A percentile compares a stretch with the other conserved stretches of the same genome.
Evolutionary conservation across 495 filamentous ascomycete genomes (phyloP).

Genomic region (Lichenothelia convexa): DNA sequence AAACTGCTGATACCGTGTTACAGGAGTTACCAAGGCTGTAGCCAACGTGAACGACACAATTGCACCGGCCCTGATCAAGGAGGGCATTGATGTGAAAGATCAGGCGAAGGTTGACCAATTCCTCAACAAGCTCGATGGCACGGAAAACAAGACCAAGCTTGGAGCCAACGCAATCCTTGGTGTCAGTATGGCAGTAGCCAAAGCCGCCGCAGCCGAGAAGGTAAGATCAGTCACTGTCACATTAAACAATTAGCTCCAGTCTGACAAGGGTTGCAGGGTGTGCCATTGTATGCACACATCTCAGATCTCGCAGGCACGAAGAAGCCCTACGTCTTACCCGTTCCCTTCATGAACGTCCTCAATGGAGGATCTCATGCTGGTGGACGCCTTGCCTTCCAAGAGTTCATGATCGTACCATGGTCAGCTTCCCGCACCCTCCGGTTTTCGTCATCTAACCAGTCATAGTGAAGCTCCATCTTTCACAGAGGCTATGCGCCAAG

Average conservation of each 20-base stretch:
- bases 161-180: conserved; percentile 98
- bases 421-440: conserved; percentile 23
- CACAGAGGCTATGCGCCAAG: conserved; percentile 88
- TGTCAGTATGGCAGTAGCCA: conserved; percentile 88
- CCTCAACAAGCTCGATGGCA: conserved; percentile 90
- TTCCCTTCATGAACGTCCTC: conserved; percentile 99
- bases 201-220: conserved; percentile 98
- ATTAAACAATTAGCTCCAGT: too few relatives aligned
- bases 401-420: conserved; percentile 99
- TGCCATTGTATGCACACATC: conserved; percentile 95
- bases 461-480: conserved; percentile 50
- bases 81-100: conserved; percentile 91
- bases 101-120: conserved; percentile 85
- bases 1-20: too few relatives aligned
- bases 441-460: background rate
- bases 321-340: conserved; percentile 98
- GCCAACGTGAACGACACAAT: conserved; percentile 90
- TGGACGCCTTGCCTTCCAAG: conserved; percentile 97
- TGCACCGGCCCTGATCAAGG: conserved; percentile 79
- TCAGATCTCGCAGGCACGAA: conserved; percentile 97
- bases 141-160: conserved; percentile 90
- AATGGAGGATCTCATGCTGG: conserved; percentile 99
- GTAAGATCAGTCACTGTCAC: too few relatives aligned
- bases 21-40: conserved; percentile 79
- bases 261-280: too few relatives aligned